Conservation (phyloP, 192 early-diverging fungal species). For the Podila epicladia region DNA sequence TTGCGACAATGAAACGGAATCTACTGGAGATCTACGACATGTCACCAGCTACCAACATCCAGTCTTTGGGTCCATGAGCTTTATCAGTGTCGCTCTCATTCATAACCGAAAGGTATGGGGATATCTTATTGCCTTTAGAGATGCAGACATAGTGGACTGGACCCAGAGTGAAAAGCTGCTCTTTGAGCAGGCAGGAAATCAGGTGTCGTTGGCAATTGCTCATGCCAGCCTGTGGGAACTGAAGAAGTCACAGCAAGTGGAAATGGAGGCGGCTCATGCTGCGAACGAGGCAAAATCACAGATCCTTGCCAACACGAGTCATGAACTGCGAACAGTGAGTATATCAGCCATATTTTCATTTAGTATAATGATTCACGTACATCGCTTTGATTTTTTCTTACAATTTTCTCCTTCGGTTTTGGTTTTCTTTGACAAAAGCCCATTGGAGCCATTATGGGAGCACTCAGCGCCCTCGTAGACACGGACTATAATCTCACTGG, state of each 20-base stretch:
- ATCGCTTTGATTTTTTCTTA: too few species aligned
- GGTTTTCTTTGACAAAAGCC: conserved; percentile 11
- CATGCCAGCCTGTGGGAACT: conserved; percentile 50
- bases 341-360: too few species aligned
- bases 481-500: conserved; percentile 41
- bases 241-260: conserved; percentile 50
- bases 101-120: conserved; percentile 49
- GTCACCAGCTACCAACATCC: conserved; percentile 27
- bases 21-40: conserved; percentile 24
- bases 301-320: conserved; percentile 55
- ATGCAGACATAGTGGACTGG: conserved; percentile 35
- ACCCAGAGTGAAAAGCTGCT: conserved; percentile 48
- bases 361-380: too few species aligned
- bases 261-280: conserved; percentile 54
- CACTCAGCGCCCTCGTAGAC: conserved; percentile 49
- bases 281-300: conserved; percentile 55
- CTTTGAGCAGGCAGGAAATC: conserved; percentile 54
- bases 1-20: conserved; percentile 12
- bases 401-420: too few species aligned
- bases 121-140: conserved; percentile 37
- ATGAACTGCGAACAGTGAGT: conserved; percentile 34
- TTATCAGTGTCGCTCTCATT: conserved; percentile 39
- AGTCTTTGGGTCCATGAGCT: conserved; percentile 33
- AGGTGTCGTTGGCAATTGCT: conserved; percentile 54
- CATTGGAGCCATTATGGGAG: conserved; percentile 55